phyloP scores from a whole-genome alignment of 2,329 filamentous ascomycete species.

The Neurospora crassa region DNA sequence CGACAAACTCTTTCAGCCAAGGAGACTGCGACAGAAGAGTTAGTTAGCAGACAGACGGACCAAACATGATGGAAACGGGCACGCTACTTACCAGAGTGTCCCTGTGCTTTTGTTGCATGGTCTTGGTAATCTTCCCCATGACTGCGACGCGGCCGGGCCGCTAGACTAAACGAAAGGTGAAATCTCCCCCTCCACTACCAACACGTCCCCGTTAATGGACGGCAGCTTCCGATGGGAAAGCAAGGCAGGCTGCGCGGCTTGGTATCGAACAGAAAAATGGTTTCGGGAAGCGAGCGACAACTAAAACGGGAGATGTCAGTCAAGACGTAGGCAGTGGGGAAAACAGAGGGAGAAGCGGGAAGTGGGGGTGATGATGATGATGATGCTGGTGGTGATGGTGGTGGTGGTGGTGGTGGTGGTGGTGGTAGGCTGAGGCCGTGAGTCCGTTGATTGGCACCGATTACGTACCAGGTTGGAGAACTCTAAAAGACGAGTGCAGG shows the following conservation, averaged over 20 bases:
- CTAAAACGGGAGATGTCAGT: not conserved
- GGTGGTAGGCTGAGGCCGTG: not conserved
- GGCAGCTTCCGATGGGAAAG: slow-evolving; percentile 27
- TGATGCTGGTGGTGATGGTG: not conserved
- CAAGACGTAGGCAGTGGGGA: not conserved
- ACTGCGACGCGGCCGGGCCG: slow-evolving; percentile 52
- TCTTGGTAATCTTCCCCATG: slow-evolving; percentile 62
- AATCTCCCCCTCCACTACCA: slow-evolving; percentile 49
- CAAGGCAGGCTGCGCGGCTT: slow-evolving; percentile 6
- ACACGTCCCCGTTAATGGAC: slow-evolving; percentile 27
- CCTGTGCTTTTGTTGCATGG: slow-evolving; percentile 56
- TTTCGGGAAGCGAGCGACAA: slow-evolving; percentile 1
- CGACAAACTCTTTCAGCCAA: slow-evolving; percentile 74
- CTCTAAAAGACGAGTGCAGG: slow-evolving; percentile 20
- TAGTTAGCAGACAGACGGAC: slow-evolving; percentile 22
- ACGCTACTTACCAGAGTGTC: slow-evolving; percentile 50
- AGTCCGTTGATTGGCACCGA: slow-evolving; percentile 6
- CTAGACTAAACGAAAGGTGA: slow-evolving; percentile 28
- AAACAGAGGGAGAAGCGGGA: not conserved
- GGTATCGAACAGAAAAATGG: slow-evolving; percentile 7
- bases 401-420: not conserved
- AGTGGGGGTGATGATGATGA: not conserved
- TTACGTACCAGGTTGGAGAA: slow-evolving; percentile 11
- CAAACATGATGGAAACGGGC: not conserved
- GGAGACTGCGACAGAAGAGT: slow-evolving; percentile 54